Evolutionary conservation across 2,329 filamentous ascomycete genomes (phyloP), one percentile per base, ranked within the genome.

Genomic region (Trichophyton rubrum): DNA sequence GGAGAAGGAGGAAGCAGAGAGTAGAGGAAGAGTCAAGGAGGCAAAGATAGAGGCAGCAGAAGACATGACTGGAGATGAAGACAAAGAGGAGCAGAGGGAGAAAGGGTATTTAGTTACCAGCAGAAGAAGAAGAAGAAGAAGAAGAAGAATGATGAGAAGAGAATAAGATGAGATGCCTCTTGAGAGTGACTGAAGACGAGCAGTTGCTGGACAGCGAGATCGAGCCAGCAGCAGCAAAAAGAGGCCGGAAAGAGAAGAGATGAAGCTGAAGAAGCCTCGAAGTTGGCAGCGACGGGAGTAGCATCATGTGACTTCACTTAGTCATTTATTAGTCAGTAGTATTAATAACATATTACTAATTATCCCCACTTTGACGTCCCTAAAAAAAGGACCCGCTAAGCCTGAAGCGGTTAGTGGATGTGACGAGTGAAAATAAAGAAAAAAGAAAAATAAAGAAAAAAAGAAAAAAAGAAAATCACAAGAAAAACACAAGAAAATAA

Each of bases 1-100:
- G 33, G 0, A 35, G 11, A 13, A 35, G 33, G 1, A 35, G 33
- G 33, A 35, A 35, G 33, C 6, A 27, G 24, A n/a, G n/a, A 24
- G 22, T 24, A 24, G 15, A 3, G 27, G 17, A 24, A n/a, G 59
- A 27, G 33, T 47, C 27, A 27, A 27, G 24, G 49, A 67, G 64
- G 63, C 57, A 66, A 40, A 66, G 62, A 64, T 64, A 62, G 60
- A 65, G 60, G 63, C 62, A 60, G 63, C 62, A 35, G 59, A 60
- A 63, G 59, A 38, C 61, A 58, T 61, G 61, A 64, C 58, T 59
- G 53, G 62, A 63, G 62, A 62, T 49, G 59, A 51, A 62, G 58
- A 57, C 24, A 40, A 35, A 27, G 22, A 20, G 62, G 40, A 40
- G 41, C 59, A 27, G 62, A 51, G 45, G 45, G 15, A 51, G 45